Conservation (phyloP, 2,329 filamentous ascomycete genomes). For the Rutstroemia sp. region DNA sequence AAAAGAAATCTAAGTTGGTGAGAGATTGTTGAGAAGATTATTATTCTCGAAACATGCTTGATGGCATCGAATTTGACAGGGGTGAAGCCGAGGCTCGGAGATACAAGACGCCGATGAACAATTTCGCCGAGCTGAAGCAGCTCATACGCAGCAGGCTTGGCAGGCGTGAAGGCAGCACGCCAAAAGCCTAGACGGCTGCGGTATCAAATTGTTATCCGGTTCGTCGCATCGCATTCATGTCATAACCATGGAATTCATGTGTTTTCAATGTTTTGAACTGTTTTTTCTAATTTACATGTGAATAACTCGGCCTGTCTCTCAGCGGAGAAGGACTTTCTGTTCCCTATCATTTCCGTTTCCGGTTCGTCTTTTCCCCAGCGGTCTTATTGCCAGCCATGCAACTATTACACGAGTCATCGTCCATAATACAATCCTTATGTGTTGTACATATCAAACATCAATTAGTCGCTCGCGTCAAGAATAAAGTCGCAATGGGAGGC, state of each 20-base stretch:
- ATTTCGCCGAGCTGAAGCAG: background rate
- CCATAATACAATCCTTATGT: background rate
- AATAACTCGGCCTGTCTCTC: no score
- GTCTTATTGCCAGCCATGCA: background rate
- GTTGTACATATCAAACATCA: background rate
- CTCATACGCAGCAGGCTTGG: background rate
- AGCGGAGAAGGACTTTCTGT: no score
- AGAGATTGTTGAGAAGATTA: background rate
- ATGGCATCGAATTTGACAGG: background rate
- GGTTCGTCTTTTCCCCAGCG: background rate
- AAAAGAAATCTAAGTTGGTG: background rate
- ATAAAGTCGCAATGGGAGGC: background rate
- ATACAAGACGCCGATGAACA: background rate
- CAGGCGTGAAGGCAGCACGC: no score
- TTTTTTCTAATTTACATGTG: no score
- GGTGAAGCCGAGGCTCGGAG: slow-evolving; percentile 6
- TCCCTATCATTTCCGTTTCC: no score
- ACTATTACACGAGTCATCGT: background rate
- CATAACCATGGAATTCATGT: no score
- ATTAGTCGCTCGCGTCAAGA: slow-evolving; percentile 5
- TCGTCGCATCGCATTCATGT: no score
- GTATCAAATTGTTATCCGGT: no score
- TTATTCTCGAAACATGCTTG: background rate
- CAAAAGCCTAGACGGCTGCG: no score
- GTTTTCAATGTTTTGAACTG: no score